Conservation (phyloP, 208 protist genomes). For the Trypanosoma grayi region DNA sequence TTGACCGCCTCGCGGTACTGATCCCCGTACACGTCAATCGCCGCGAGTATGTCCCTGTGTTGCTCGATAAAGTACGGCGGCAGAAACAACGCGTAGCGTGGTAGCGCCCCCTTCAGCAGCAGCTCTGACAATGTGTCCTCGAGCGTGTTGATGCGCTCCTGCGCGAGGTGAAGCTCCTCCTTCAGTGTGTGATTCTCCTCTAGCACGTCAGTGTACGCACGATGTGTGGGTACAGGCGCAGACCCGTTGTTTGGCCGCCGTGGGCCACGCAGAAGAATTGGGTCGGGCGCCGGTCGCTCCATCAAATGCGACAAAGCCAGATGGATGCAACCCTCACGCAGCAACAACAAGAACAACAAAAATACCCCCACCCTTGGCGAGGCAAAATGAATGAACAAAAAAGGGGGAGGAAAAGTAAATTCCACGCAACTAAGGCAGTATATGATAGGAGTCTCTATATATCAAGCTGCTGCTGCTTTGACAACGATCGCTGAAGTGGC, state of each 20-base stretch:
- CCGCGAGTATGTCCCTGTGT: conserved; percentile 2
- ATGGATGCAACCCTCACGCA: neutral
- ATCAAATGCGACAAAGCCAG: neutral
- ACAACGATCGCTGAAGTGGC: too few relatives aligned
- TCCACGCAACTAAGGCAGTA: too few relatives aligned
- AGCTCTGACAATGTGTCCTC: conserved; percentile 5
- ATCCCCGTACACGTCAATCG: conserved; percentile 13
- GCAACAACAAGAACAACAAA: too few relatives aligned
- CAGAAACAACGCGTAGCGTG: conserved; percentile 1
- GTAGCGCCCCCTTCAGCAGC: conserved; percentile 1
- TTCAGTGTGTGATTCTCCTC: neutral
- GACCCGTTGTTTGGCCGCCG: neutral
- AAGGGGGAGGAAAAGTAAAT: neutral
- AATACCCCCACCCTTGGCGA: neutral
- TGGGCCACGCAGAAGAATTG: neutral
- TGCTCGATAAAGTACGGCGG: conserved; percentile 15
- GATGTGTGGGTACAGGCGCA: neutral
- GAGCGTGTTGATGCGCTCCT: neutral
- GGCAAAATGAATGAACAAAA: neutral
- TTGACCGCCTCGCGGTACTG: conserved; percentile 11
- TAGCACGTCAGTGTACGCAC: neutral
- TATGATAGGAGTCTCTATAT: too few relatives aligned
- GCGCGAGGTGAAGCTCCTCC: neutral
- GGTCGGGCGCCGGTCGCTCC: conserved; percentile 6
- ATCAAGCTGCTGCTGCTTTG: too few relatives aligned